Evolutionary conservation across 305 asterid genomes (phyloP).

Genomic region (Fraxinus xanthoxyloides): DNA sequence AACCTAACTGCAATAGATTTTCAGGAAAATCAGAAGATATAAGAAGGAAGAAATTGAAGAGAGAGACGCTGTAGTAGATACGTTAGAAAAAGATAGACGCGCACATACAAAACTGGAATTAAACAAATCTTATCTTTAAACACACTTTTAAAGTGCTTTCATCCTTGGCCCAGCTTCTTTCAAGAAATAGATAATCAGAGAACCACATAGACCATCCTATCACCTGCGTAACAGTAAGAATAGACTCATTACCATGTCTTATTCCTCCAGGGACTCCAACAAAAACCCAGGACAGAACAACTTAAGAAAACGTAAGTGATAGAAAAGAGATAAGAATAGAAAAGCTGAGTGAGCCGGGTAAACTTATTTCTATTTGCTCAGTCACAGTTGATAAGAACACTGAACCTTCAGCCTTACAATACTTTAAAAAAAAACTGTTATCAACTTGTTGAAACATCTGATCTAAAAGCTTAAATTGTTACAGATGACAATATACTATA

Average conservation of each 20-base stretch:
- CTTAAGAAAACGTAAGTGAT: constrained; percentile 7
- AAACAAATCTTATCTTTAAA: neutral
- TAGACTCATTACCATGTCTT: neutral
- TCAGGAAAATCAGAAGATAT: constrained; percentile 21
- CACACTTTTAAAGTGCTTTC: constrained; percentile 71
- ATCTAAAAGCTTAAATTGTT: neutral
- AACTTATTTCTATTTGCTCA: neutral
- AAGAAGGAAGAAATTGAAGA: constrained; percentile 9
- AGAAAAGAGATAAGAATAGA: neutral
- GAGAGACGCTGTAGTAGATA: neutral
- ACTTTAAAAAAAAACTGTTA: too few species aligned
- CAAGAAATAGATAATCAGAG: constrained; percentile 89
- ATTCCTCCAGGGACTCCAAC: constrained; percentile 8
- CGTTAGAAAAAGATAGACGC: neutral
- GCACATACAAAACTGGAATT: neutral
- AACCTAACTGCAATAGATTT: constrained; percentile 59
- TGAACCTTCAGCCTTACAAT: neutral
- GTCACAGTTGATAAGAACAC: neutral
- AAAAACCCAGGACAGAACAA: constrained; percentile 1
- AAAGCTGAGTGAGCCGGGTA: neutral
- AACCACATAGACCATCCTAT: constrained; percentile 99
- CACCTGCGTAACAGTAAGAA: constrained; percentile 22
- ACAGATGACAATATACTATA: too few species aligned
- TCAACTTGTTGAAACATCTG: neutral
- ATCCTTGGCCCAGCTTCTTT: constrained; percentile 94